Evolutionary conservation across 306 rosid species (phyloP), one percentile per base, ranked within the genome.

Genomic region (Trifolium dubium): DNA sequence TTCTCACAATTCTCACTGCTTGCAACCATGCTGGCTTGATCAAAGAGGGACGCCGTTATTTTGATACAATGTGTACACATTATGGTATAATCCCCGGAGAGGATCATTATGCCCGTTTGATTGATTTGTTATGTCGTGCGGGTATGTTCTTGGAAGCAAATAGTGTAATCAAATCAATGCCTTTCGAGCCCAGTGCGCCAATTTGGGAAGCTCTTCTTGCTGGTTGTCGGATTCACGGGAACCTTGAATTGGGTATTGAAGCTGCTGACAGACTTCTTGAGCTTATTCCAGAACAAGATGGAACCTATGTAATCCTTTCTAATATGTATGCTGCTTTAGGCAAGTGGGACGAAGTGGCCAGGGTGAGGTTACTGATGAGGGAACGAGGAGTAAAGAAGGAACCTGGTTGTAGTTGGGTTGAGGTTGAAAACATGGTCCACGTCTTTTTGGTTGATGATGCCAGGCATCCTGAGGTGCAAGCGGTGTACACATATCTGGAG

Each of bases 331-430:
- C 88, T 4, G 58, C 85, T 53, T 79, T 82, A 71, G 88, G 88
- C 56, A 46, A 79, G 77, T 81, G 85, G 85, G 73, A 84, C 43
- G 88, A 84, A 81, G 85, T 84, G 59, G 83, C 85, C 17, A 78
- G 82, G 76, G 85, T 84, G 71, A 77, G 88, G 67, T 47, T 35
- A 71, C 55, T 82, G 71, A 85, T 85, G 88, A 82, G 84, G 73
- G 84, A 82, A 43, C 69, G 80, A 10, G 86, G 89, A 56, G 77
- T 85, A 18, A 85, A 85, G 76, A 85, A 85, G 68, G 86, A 85
- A 75, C 89, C 89, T 73, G 89, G 78, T 11, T 85, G 89, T 73
- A 85, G 89, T 85, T 85, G 89, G 89, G 69, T 85, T 64, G 86
- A 82, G 83, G 82, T 85, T 19, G 89, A 82, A 68, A 85, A 77